Base-by-base conservation (phyloP, 176 grass and related monocot species). In the Lolium perenne region DNA sequence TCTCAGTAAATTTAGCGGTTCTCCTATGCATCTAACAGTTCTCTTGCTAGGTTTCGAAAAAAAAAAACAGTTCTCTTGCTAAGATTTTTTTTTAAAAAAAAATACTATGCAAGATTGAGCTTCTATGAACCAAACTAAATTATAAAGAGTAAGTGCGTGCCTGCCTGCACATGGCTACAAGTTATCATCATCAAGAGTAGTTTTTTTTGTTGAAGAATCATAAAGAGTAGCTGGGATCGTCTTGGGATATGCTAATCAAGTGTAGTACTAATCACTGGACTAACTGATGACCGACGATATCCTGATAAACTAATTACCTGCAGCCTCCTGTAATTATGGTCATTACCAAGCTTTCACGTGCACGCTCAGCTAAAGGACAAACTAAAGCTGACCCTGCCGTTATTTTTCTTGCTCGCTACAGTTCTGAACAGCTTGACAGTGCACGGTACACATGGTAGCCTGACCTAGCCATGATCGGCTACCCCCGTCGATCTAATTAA, bases 301-400 rank as follows among this genome's bases (percentile, higher is more conserved):
- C 48, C 32, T 76, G 9, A 12, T 54, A 7, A 49, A 74, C 46
- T 74, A 14, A 7, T 7, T 22, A 49, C 70, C n/a, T 3, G 25
- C 71, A 25, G 18, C 61, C 40, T 46, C 60, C 75, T 69, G 73
- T 43, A 77, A 45, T 21, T 43, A 62, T 65, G 60, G 10, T 64
- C 38, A 9, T 58, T 11, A 4, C 2, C 68, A 23, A 23, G 38
- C 26, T 81, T 70, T 16, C 71, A 81, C n/a, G 40, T 51, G 71
- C 53, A 86, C 74, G 71, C 88, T 67, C 29, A 18, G 53, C 61
- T 54, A 71, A 65, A 63, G 32, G 79, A 71, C 79, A 55, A 38
- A 29, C 54, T 32, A 74, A 76, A 76, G 73, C 73, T 76, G 73
- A 53, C 8, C 73, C 1, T 54, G 48, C 15, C 22, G 48, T 76